Evolutionary conservation across 108 stramenopile species (phyloP), one percentile per base, ranked within the genome.

Genomic region (Aurantiochytrium sp.): DNA sequence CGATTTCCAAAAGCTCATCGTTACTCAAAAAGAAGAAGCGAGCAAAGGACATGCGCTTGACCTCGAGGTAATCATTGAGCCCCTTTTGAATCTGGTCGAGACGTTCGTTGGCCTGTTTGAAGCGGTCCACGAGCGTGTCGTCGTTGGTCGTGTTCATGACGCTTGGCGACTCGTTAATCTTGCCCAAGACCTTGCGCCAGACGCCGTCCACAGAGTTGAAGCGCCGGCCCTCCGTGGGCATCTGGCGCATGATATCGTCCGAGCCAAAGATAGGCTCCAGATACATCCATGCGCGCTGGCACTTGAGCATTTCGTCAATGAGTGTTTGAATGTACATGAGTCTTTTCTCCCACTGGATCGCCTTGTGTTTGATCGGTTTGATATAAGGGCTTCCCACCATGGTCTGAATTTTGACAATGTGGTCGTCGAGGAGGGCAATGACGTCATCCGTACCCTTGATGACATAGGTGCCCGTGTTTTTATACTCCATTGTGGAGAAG

Each of bases 361-460:
- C 90, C 44, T 94, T 93, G 4, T 72, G 49, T 60, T 94, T 93
- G 72, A 95, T 93, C 25, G 94, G 92, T 23, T 89, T 51, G 47
- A 95, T 94, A 91, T 92, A 95, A 19, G 94, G 94, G 3, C 92
- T 93, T 10, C 95, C 95, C 47, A 94, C 69, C 95, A 95, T 95
- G 64, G 94, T 94, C 88, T 95, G 95, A 8, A 94, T 94, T 92
- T 95, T 95, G 53, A 95, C 95, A n/a, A 95, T 93, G 90, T 95
- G 95, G 89, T 95, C 95, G 72, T 95, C 95, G 44, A 95, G 92
- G 42, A 94, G 90, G 28, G 93, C 89, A 49, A 94, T 87, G 90
- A 95, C 93, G 25, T 95, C 95, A 60, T 95, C 95, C n/a, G 94
- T 91, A 44, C 95, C 95, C 5, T 93, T 91, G 14, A 95, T 93